A percentile compares a stretch with the other conserved stretches of the same genome.
phyloP scores from a whole-genome alignment of 2,329 filamentous ascomycete genomes.

The Ascochyta fabae region DNA sequence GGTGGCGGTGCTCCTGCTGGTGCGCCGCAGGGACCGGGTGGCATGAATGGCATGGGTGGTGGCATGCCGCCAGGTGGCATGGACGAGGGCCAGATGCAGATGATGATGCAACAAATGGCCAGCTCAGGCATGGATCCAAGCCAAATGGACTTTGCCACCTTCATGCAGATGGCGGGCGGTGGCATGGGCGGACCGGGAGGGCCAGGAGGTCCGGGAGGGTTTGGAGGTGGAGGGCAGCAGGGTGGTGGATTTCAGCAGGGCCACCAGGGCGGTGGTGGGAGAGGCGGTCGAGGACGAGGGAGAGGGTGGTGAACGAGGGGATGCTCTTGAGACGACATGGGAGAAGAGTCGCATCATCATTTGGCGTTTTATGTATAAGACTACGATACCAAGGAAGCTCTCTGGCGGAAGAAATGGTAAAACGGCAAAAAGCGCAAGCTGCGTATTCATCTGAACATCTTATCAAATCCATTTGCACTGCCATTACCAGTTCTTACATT shows the following conservation, averaged over 20 bases:
- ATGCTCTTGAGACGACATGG: background rate
- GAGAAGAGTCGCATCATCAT: slow-evolving; percentile 5
- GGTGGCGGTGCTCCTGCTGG: slow-evolving; percentile 29
- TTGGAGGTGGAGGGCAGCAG: slow-evolving; percentile 31
- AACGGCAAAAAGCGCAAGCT: background rate
- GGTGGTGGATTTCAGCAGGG: slow-evolving; percentile 39
- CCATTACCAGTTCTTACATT: background rate
- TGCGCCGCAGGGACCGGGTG: slow-evolving; percentile 40
- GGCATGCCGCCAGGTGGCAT: slow-evolving; percentile 47
- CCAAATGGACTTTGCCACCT: slow-evolving; percentile 44
- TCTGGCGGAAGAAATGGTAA: slow-evolving; percentile 7
- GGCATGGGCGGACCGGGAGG: slow-evolving; percentile 36
- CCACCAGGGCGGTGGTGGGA: slow-evolving; percentile 37
- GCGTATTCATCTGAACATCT: background rate
- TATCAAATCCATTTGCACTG: background rate
- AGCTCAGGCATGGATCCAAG: slow-evolving; percentile 52
- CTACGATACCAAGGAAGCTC: slow-evolving; percentile 24
- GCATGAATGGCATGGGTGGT: slow-evolving; percentile 27
- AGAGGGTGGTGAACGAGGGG: slow-evolving; percentile 28
- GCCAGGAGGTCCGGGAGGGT: slow-evolving; percentile 19
- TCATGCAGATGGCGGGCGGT: slow-evolving; percentile 46
- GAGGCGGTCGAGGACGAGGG: slow-evolving; percentile 31
- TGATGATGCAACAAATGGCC: slow-evolving; percentile 64
- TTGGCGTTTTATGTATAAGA: slow-evolving; percentile 29
- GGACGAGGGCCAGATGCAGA: slow-evolving; percentile 64